A percentile compares a stretch with the other conserved stretches of the same genome.
These are phyloP conservation scores for Phialocephala sp. DNA, from an alignment of 2,329 filamentous ascomycete species.

Conservation along the genomic window DNA sequence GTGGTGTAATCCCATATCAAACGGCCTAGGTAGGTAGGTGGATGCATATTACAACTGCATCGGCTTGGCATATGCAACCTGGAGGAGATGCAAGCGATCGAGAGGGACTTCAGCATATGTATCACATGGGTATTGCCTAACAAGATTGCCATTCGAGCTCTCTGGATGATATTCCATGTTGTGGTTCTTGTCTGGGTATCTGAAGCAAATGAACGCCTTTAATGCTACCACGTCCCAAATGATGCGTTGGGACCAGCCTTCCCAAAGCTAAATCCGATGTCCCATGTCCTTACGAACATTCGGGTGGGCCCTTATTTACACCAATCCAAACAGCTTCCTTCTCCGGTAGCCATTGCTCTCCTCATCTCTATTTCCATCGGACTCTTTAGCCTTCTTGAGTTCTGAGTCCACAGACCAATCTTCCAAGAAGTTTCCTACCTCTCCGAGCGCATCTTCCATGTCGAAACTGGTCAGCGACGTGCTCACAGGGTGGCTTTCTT, in stretches of 20 bases:
- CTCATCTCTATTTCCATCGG: conserved; percentile 7
- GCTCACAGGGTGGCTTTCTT: background rate
- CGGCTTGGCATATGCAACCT: conserved; percentile 3
- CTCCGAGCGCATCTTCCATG: conserved; percentile 39
- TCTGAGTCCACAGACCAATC: conserved; percentile 48
- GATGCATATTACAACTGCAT: background rate
- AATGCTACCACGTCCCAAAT: conserved; percentile 3
- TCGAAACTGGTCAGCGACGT: conserved; percentile 25
- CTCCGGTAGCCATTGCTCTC: conserved; percentile 28
- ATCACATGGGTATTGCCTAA: background rate
- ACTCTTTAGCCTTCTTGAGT: conserved; percentile 42
- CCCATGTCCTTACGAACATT: background rate
- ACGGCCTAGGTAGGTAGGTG: background rate
- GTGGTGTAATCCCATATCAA: background rate
- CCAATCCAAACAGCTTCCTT: conserved; percentile 34
- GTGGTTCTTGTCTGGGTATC: conserved; percentile 21
- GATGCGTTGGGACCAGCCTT: background rate
- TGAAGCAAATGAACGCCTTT: conserved; percentile 22
- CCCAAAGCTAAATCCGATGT: conserved; percentile 6
- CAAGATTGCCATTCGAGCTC: background rate
- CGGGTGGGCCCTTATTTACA: conserved; percentile 10
- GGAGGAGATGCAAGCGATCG: conserved; percentile 2
- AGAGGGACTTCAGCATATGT: background rate
- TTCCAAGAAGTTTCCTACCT: conserved; percentile 40
- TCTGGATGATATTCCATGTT: conserved; percentile 1